These are phyloP conservation scores for Aspergillus baeticus DNA, from an alignment of 495 filamentous ascomycete species.

Conservation along the genomic window DNA sequence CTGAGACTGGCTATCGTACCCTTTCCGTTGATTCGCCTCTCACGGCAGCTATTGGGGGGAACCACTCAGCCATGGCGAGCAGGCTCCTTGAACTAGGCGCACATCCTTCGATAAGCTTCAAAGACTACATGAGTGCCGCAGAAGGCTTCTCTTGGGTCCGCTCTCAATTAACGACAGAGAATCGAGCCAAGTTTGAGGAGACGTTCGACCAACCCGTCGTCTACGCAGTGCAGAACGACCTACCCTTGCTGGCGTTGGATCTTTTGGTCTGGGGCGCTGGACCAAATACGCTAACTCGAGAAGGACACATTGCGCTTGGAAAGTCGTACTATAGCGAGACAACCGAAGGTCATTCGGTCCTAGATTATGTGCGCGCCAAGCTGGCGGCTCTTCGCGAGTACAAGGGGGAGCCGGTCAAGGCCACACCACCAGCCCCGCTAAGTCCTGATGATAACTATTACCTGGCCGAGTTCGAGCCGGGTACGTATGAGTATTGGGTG, in stretches of 20 bases:
- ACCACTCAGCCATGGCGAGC: constrained; percentile 30
- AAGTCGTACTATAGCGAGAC: constrained; percentile 3
- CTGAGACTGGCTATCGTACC: constrained; percentile 11
- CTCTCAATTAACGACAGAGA: constrained; percentile 39
- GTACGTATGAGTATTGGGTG: constrained; percentile 2
- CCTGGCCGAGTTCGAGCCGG: background rate
- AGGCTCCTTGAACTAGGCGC: constrained; percentile 50
- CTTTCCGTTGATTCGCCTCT: constrained; percentile 34
- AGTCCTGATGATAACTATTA: constrained; percentile 28
- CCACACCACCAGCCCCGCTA: constrained; percentile 20
- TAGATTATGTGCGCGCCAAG: constrained; percentile 55
- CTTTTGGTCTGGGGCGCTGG: constrained; percentile 60
- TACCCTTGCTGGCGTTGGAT: constrained; percentile 51
- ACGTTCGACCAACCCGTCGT: constrained; percentile 58
- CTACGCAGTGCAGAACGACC: constrained; percentile 47
- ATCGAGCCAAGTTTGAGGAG: constrained; percentile 28
- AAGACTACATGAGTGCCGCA: constrained; percentile 38
- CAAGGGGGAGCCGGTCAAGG: constrained; percentile 23
- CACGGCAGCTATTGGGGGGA: constrained; percentile 40
- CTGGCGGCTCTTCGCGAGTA: constrained; percentile 45
- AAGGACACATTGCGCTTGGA: constrained; percentile 30
- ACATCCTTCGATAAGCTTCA: constrained; percentile 32
- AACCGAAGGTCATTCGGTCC: constrained; percentile 39
- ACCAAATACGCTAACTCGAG: constrained; percentile 46
- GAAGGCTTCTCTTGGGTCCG: constrained; percentile 18